Conservation (phyloP, 1,284 basidiomycete species). For the Tranzscheliella williamsii region DNA sequence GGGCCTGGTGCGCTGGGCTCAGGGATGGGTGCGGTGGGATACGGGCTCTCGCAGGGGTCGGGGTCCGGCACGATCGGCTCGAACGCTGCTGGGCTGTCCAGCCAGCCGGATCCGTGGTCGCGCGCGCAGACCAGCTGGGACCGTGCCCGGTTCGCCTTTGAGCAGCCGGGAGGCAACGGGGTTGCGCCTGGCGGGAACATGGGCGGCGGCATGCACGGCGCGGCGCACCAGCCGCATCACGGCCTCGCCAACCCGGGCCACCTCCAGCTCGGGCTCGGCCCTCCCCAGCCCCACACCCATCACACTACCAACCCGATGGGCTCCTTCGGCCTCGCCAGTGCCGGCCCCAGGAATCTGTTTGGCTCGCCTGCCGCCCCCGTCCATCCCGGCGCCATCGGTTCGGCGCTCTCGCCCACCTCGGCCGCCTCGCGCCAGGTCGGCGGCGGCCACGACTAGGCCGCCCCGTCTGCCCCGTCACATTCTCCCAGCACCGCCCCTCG, state of each 20-base stretch:
- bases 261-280: conserved; percentile 5
- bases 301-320: conserved; percentile 1
- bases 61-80: conserved; percentile 12
- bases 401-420: conserved; percentile 32
- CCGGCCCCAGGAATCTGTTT: conserved; percentile 24
- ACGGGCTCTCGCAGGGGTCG: conserved; percentile 12
- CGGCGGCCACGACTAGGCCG: conserved; percentile 28
- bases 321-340: conserved; percentile 22
- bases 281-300: no score
- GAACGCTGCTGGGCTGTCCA: conserved; percentile 8
- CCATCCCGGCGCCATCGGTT: conserved; percentile 33
- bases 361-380: conserved; percentile 14
- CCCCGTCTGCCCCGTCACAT: no score
- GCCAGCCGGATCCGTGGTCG: conserved; percentile 40
- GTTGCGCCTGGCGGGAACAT: conserved; percentile 7
- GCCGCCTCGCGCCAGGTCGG: conserved; percentile 20
- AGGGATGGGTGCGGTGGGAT: conserved; percentile 8
- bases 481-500: no score
- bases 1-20: conserved; percentile 27
- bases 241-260: conserved; percentile 10
- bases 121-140: conserved; percentile 47
- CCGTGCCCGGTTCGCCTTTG: conserved; percentile 55
- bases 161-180: conserved; percentile 38
- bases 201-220: conserved; percentile 13
- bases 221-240: conserved; percentile 10